phyloP scores from a whole-genome alignment of 352 stramenopile species.

The Phytophthora fragariae region DNA sequence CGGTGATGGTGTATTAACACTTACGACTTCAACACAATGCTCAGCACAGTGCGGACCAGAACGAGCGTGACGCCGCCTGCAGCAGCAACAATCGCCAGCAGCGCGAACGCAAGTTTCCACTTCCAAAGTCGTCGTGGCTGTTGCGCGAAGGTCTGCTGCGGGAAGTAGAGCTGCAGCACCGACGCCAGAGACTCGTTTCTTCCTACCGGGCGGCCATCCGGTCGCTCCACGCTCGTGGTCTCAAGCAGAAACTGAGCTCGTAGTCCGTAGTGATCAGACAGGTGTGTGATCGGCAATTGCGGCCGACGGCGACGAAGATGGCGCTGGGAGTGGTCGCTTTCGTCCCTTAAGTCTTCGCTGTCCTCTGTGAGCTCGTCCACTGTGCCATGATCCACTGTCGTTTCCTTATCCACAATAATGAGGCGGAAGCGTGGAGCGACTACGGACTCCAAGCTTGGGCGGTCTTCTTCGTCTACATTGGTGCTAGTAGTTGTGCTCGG shows the following conservation, averaged over 20 bases:
- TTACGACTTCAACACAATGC: constrained; percentile 20
- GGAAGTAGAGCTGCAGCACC: constrained; percentile 76
- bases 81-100: constrained; percentile 49
- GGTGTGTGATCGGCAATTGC: constrained; percentile 71
- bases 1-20: constrained; percentile 8
- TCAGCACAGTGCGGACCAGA: constrained; percentile 26
- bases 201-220: constrained; percentile 46
- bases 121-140: constrained; percentile 65
- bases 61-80: constrained; percentile 31
- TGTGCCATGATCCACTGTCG: constrained; percentile 66
- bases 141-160: constrained; percentile 67
- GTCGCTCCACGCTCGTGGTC: constrained; percentile 46
- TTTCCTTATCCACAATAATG: constrained; percentile 49
- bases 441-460: constrained; percentile 21
- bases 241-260: constrained; percentile 62
- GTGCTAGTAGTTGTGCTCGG: constrained; percentile 18
- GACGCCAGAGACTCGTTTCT: constrained; percentile 52
- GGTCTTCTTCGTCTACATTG: constrained; percentile 32
- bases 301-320: constrained; percentile 18
- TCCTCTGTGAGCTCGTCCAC: constrained; percentile 45
- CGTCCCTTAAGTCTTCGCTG: constrained; percentile 23
- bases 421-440: constrained; percentile 44
- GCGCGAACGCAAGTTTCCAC: constrained; percentile 63
- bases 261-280: constrained; percentile 85
- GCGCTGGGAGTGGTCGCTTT: constrained; percentile 21